Conservation (phyloP, 139 green algal species). For the Gonium pectorale region DNA sequence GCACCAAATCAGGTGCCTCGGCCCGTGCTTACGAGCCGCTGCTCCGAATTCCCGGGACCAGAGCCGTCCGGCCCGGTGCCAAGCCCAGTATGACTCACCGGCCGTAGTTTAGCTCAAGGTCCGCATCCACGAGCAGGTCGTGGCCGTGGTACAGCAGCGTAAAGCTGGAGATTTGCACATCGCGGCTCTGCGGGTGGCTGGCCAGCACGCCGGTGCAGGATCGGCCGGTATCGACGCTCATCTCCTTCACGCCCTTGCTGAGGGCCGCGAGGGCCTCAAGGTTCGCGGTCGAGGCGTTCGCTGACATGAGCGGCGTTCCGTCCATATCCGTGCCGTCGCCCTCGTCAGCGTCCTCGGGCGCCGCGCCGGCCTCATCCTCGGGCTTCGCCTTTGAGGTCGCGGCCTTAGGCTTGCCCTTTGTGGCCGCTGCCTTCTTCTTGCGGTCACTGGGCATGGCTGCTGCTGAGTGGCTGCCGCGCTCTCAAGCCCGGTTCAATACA, state of each 20-base stretch:
- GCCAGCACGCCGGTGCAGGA: slow-evolving; percentile 83
- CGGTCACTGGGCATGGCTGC: slow-evolving; percentile 44
- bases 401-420: slow-evolving; percentile 44
- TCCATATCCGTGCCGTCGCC: slow-evolving; percentile 13
- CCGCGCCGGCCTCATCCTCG: slow-evolving; percentile 3
- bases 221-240: slow-evolving; percentile 53
- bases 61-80: too few species aligned
- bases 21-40: too few species aligned
- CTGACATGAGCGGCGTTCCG: slow-evolving; percentile 32
- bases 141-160: slow-evolving; percentile 88
- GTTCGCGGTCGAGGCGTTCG: slow-evolving; percentile 15
- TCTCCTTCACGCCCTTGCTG: neutral
- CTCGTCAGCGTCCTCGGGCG: neutral
- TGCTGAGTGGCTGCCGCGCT: neutral
- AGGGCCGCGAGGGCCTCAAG: neutral
- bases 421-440: slow-evolving; percentile 43
- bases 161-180: slow-evolving; percentile 87
- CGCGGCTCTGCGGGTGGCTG: slow-evolving; percentile 75
- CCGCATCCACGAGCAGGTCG: slow-evolving; percentile 82
- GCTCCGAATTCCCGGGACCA: too few species aligned
- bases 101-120: slow-evolving; percentile 88
- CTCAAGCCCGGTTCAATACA: too few species aligned
- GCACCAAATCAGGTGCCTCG: too few species aligned
- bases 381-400: slow-evolving; percentile 23
- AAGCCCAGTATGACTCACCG: too few species aligned